Percentiles rank a stretch among this genome's conserved stretches.
Evolutionary conservation across 192 early-diverging fungal genomes (phyloP).

Genomic region (Linnemannia schmuckeri): DNA sequence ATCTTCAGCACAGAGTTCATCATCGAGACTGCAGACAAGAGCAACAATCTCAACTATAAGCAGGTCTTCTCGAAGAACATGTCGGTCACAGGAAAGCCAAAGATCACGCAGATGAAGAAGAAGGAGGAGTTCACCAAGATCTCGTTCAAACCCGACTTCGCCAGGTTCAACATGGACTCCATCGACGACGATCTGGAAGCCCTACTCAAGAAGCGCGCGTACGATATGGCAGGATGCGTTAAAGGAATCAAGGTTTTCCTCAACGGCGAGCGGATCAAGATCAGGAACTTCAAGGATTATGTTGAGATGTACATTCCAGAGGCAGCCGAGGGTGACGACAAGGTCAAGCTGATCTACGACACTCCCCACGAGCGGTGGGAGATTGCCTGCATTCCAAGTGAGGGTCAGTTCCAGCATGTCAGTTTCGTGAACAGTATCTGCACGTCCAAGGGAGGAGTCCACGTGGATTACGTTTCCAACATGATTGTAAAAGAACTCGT

Average conservation of each 20-base stretch:
- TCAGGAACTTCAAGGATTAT: conserved; percentile 94
- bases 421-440: conserved; percentile 98
- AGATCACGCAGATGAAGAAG: conserved; percentile 74
- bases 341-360: conserved; percentile 79
- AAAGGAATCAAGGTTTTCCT: conserved; percentile 88
- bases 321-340: conserved; percentile 45
- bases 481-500: conserved; percentile 82
- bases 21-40: conserved; percentile 90
- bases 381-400: conserved; percentile 90
- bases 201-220: conserved; percentile 91
- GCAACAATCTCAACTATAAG: conserved; percentile 77
- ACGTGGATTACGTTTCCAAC: conserved; percentile 86
- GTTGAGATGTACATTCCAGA: conserved; percentile 78
- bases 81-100: conserved; percentile 79
- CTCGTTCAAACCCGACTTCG: conserved; percentile 94
- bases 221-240: conserved; percentile 92
- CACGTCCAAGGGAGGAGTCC: conserved; percentile 94
- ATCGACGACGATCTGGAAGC: conserved; percentile 91
- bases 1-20: conserved; percentile 96
- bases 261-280: conserved; percentile 84
- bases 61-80: conserved; percentile 96
- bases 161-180: conserved; percentile 87
- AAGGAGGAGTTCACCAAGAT: conserved; percentile 91
- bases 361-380: conserved; percentile 89
- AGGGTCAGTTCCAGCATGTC: conserved; percentile 96